Conservation (phyloP, 1,139 yeast species). For the Dujonia santamariae region DNA sequence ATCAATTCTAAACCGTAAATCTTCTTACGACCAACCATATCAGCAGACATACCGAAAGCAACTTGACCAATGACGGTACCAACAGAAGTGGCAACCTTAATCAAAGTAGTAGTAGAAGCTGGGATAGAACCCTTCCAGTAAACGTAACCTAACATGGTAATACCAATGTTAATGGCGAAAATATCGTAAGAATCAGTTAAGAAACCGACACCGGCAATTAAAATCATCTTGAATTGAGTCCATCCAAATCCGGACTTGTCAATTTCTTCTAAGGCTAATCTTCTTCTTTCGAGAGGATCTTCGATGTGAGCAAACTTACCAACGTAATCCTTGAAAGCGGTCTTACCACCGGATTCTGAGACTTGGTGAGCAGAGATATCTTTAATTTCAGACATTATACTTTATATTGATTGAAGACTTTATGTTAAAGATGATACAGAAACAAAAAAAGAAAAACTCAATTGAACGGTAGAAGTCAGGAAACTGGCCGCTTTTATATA, state of each 20-base stretch:
- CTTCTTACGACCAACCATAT: slow-evolving; percentile 81
- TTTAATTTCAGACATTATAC: slow-evolving; percentile 9
- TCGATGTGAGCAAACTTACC: slow-evolving; percentile 81
- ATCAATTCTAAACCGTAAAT: slow-evolving; percentile 85
- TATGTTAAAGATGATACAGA: too few relatives aligned
- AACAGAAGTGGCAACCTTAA: slow-evolving; percentile 86
- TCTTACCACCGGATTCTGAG: slow-evolving; percentile 62
- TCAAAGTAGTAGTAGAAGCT: slow-evolving; percentile 63
- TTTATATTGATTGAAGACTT: too few relatives aligned
- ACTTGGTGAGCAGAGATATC: slow-evolving; percentile 10
- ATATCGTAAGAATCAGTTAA: slow-evolving; percentile 90
- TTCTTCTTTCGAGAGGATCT: slow-evolving; percentile 87
- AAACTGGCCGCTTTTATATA: too few relatives aligned
- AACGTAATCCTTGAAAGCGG: slow-evolving; percentile 84
- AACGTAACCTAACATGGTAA: slow-evolving; percentile 71
- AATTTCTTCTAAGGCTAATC: slow-evolving; percentile 83
- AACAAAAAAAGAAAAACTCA: too few relatives aligned
- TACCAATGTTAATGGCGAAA: slow-evolving; percentile 81
- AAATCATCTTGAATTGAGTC: slow-evolving; percentile 83
- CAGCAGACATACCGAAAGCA: slow-evolving; percentile 83
- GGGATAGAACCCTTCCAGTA: slow-evolving; percentile 71
- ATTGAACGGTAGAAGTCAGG: too few relatives aligned
- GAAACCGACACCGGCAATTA: slow-evolving; percentile 94
- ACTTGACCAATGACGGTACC: slow-evolving; percentile 95
- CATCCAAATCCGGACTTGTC: slow-evolving; percentile 84